Percentiles rank a stretch among this genome's conserved stretches.
phyloP scores from a whole-genome alignment of 768 basidiomycete species.

The Coprinopsis strossmayeri region DNA sequence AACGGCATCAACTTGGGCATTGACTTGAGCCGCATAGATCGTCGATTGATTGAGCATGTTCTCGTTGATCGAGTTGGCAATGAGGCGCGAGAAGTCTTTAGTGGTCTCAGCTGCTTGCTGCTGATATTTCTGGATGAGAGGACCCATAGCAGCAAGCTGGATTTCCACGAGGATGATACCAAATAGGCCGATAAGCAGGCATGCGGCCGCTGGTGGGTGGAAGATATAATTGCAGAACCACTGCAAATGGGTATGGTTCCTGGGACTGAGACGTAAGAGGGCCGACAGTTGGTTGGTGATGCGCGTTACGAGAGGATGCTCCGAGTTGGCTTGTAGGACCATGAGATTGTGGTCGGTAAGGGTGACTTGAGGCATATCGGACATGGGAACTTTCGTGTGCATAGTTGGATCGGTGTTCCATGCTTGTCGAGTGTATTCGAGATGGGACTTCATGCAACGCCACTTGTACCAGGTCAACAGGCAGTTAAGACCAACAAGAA shows the following conservation, averaged over 20 bases:
- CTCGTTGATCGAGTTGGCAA: constrained; percentile 70
- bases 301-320: constrained; percentile 70
- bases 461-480: constrained; percentile 88
- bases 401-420: constrained; percentile 72
- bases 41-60: constrained; percentile 80
- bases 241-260: constrained; percentile 61
- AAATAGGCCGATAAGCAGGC: constrained; percentile 89
- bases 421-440: constrained; percentile 67
- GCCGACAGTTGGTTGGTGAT: constrained; percentile 49
- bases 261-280: constrained; percentile 47
- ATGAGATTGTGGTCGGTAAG: constrained; percentile 75
- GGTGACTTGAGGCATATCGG: constrained; percentile 42
- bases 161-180: constrained; percentile 83
- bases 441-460: constrained; percentile 58
- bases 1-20: constrained; percentile 58
- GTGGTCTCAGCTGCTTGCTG: constrained; percentile 54
- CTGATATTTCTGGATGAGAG: constrained; percentile 65
- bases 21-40: constrained; percentile 72
- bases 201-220: constrained; percentile 84
- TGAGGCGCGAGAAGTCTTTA: constrained; percentile 60
- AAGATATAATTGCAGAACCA: constrained; percentile 93
- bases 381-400: constrained; percentile 27
- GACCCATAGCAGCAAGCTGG: constrained; percentile 74
- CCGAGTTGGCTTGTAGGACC: constrained; percentile 59
- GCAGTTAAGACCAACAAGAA: constrained; percentile 70